Evolutionary conservation across 768 basidiomycete genomes (phyloP).

Genomic region (Sarcodon aspratus): DNA sequence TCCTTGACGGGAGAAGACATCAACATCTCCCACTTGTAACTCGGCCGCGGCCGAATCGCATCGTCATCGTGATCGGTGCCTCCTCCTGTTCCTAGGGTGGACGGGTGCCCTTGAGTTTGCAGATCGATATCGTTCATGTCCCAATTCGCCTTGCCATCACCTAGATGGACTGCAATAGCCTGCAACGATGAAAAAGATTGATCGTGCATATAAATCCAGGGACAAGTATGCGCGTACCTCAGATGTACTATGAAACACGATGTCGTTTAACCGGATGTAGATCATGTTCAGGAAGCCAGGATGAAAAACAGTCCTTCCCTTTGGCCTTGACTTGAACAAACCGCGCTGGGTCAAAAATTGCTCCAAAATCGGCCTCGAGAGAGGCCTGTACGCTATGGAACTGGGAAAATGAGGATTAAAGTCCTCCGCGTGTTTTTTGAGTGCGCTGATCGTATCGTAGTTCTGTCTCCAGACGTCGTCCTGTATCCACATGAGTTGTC

Average conservation of each 20-base stretch:
- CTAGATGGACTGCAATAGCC: conserved; percentile 57
- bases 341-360: conserved; percentile 52
- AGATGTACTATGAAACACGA: conserved; percentile 41
- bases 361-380: conserved; percentile 54
- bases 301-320: conserved; percentile 40
- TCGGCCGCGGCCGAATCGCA: conserved; percentile 46
- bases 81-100: conserved; percentile 54
- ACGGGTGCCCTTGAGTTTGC: conserved; percentile 35
- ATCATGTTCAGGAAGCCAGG: conserved; percentile 62
- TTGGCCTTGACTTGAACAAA: conserved; percentile 33
- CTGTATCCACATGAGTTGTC: conserved; percentile 19
- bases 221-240: conserved; percentile 29
- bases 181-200: conserved; percentile 10
- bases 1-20: conserved; percentile 28
- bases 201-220: background rate
- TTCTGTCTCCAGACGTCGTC: conserved; percentile 73
- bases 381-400: conserved; percentile 63
- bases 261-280: conserved; percentile 61
- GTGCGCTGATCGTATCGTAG: conserved; percentile 37
- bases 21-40: conserved; percentile 64
- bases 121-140: conserved; percentile 58
- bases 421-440: conserved; percentile 38
- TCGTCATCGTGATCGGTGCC: conserved; percentile 62
- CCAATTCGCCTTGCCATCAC: conserved; percentile 33
- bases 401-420: conserved; percentile 65